These are phyloP conservation scores for Neonectria ditissima DNA, from an alignment of 2,329 filamentous ascomycete genomes.

Conservation along the genomic window DNA sequence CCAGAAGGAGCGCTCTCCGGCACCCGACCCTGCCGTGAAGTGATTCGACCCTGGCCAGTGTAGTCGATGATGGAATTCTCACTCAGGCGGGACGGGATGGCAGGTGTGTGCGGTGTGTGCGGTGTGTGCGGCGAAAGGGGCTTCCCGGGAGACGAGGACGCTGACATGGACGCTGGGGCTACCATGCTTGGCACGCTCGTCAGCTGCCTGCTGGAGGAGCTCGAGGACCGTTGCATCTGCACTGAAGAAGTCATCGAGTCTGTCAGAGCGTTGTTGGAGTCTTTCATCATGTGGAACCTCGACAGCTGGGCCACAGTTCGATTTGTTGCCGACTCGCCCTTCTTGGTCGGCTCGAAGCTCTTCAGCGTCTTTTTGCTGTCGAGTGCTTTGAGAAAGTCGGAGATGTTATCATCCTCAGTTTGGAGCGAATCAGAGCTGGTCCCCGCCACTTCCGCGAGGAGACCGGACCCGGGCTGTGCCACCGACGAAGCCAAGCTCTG, in stretches of 20 bases:
- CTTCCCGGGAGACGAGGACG: conserved; percentile 90
- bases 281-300: conserved; percentile 88
- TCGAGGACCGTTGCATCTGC: conserved; percentile 84
- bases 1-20: conserved; percentile 45
- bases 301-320: conserved; percentile 83
- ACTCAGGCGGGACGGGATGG: conserved; percentile 92
- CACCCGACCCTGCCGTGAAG: conserved; percentile 46
- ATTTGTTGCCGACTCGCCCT: conserved; percentile 77
- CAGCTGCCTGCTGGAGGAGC: conserved; percentile 73
- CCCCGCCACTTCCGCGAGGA: conserved; percentile 77
- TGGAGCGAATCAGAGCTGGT: conserved; percentile 75
- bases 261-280: conserved; percentile 87
- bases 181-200: conserved; percentile 72
- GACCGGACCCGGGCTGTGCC: conserved; percentile 80
- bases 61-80: conserved; percentile 79
- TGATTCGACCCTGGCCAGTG: conserved; percentile 44
- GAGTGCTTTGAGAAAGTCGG: conserved; percentile 89
- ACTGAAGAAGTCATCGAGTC: conserved; percentile 95
- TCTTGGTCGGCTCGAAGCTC: conserved; percentile 77
- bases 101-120: conserved; percentile 91
- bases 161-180: conserved; percentile 82
- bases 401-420: conserved; percentile 91
- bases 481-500: conserved; percentile 78
- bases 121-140: conserved; percentile 90
- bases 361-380: conserved; percentile 89